Base-by-base conservation (phyloP, 1,139 yeast genomes). In the Pichia sp. region DNA sequence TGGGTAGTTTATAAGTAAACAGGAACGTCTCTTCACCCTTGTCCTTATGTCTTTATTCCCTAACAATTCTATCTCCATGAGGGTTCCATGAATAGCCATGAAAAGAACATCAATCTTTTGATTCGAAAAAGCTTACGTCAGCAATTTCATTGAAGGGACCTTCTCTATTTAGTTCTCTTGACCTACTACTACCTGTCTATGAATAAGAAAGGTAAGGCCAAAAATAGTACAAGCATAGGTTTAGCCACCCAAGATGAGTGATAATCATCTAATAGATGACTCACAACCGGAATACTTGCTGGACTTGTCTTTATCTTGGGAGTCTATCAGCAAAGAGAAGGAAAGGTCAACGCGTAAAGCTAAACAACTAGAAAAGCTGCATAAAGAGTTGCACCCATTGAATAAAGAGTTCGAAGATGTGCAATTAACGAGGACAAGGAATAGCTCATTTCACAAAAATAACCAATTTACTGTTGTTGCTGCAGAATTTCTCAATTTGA, bases 391-490 rank as follows among this genome's bases (percentile, higher is more conserved):
- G 34, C 54, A 53, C 36, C 65, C 65, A 4, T 34, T 58, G 23
- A 62, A 59, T 1, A 56, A 49, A 26, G 66, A 60, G 19, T 64
- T 54, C 40, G 38, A 49, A 15, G 46, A 56, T 5, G 47, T 57
- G 8, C 62, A 61, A 4, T 50, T 43, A 1, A 29, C 58, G 19
- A 60, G 52, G 45, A 56, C 64, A 23, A 58, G 69, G 34, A 47
- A 55, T 29, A 63, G 59, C 47, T 61, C 60, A 1, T 70, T 69
- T 51, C 53, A 61, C 30, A 70, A 68, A 46, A 58, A 69, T 11
- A 71, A 69, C 54, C 67, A 67, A 13, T 69, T 64, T 50, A 68
- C 71, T 0, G 66, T 67, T 1, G 67, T 67, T 53, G 61, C 70
- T 1, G 67, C 71, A 0, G 68, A 64, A 29, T 68, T 64, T 49